Conservation (phyloP, 2,329 filamentous ascomycete genomes). For the Corinectria fuckeliana region DNA sequence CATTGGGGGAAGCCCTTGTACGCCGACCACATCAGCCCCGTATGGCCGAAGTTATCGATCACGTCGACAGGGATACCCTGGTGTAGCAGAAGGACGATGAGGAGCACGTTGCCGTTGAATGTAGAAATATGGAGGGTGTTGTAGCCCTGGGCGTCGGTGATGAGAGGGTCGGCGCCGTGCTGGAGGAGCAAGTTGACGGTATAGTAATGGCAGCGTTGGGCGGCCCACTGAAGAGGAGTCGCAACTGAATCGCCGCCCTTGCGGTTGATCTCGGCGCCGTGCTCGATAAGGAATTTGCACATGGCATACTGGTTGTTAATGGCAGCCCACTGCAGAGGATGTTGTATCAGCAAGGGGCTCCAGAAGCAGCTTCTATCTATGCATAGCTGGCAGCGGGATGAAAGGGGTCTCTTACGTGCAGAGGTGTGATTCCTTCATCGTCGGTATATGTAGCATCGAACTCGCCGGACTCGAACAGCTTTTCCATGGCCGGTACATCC, state of each 20-base stretch:
- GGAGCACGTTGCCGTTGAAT: conserved; percentile 93
- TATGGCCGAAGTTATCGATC: conserved; percentile 88
- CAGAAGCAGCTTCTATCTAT: not conserved
- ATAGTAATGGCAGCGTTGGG: conserved; percentile 96
- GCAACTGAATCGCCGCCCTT: conserved; percentile 96
- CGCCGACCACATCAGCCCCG: conserved; percentile 96
- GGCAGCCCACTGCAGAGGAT: conserved; percentile 79
- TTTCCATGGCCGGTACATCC: conserved; percentile 85
- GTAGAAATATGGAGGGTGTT: conserved; percentile 97
- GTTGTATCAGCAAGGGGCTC: conserved; percentile 19
- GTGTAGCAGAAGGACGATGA: conserved; percentile 88
- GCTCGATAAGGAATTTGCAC: conserved; percentile 89
- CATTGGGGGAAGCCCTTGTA: conserved; percentile 96
- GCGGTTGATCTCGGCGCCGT: conserved; percentile 88
- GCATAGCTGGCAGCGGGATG: not conserved
- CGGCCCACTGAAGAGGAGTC: conserved; percentile 95
- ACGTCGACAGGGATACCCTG: conserved; percentile 96
- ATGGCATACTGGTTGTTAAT: conserved; percentile 99
- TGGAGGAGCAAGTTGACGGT: conserved; percentile 91
- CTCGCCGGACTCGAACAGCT: conserved; percentile 83
- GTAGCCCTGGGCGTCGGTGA: conserved; percentile 94
- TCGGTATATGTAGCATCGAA: conserved; percentile 85
- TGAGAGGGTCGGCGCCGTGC: conserved; percentile 88
- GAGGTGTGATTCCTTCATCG: conserved; percentile 90
- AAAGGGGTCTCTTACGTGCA: conserved; percentile 73